phyloP scores from a whole-genome alignment of 2,329 filamentous ascomycete genomes.

The Ophidiomyces ophidiicola region DNA sequence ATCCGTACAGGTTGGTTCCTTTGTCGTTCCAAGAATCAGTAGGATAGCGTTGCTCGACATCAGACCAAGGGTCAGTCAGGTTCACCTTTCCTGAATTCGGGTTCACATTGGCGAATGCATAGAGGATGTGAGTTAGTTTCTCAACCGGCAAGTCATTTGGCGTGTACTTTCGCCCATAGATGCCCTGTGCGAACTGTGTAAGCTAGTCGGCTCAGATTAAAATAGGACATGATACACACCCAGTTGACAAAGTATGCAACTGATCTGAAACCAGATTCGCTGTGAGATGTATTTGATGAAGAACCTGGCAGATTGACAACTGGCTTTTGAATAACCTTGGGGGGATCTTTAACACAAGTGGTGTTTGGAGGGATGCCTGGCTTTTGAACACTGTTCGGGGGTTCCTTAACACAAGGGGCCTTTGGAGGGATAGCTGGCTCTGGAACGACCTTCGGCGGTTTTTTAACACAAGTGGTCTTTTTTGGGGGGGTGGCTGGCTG shows the following conservation, averaged over 20 bases:
- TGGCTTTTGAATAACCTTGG: too few species aligned
- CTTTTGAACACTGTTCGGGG: too few species aligned
- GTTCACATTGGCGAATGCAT: constrained; percentile 76
- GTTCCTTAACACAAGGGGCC: too few species aligned
- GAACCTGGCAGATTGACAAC: too few species aligned
- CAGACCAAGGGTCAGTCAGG: constrained; percentile 57
- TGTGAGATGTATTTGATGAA: not conserved
- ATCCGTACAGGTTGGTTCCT: constrained; percentile 64
- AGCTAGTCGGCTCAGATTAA: not conserved
- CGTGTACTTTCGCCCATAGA: constrained; percentile 70
- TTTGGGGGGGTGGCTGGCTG: too few species aligned
- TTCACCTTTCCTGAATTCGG: constrained; percentile 68
- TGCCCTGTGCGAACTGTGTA: constrained; percentile 42
- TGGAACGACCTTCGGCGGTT: too few species aligned
- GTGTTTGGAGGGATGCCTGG: too few species aligned
- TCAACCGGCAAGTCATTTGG: constrained; percentile 70
- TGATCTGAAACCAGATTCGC: constrained; percentile 20
- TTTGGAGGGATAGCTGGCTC: too few species aligned
- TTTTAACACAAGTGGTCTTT: too few species aligned
- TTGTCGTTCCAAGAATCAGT: constrained; percentile 55
- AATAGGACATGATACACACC: constrained; percentile 21
- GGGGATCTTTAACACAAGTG: too few species aligned
- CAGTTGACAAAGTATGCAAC: constrained; percentile 37
- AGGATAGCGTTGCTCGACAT: constrained; percentile 56
- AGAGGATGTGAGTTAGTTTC: constrained; percentile 75